Evolutionary conservation across 2,329 filamentous ascomycete species (phyloP).

Genomic region (Phialophora tarda): DNA sequence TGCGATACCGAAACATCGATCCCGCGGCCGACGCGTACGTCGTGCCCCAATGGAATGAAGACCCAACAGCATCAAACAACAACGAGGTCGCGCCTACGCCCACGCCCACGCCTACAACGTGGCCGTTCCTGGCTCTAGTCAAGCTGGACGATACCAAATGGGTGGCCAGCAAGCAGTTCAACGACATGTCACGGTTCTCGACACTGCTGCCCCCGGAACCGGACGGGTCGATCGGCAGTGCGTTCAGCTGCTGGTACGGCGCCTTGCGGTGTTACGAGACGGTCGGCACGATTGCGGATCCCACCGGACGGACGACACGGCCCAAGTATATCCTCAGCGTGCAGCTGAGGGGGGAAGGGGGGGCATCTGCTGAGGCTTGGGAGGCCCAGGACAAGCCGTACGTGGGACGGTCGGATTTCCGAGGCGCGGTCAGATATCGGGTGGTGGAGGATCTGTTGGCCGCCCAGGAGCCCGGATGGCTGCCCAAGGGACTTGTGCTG

Average conservation of each 20-base stretch:
- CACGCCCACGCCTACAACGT: constrained; percentile 1
- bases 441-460: constrained; percentile 26
- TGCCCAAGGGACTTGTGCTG: constrained; percentile 18
- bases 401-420: constrained; percentile 17
- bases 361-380: background rate
- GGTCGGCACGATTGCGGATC: constrained; percentile 6
- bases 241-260: constrained; percentile 26
- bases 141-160: constrained; percentile 25
- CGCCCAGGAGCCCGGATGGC: constrained; percentile 17
- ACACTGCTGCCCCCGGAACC: constrained; percentile 21
- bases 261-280: constrained; percentile 26
- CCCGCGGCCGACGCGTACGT: constrained; percentile 6
- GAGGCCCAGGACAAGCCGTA: constrained; percentile 17
- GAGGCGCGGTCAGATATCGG: constrained; percentile 20
- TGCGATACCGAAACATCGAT: constrained; percentile 28
- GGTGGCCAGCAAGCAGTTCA: constrained; percentile 27
- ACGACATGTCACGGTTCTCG: constrained; percentile 25
- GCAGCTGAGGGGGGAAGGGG: constrained; percentile 14
- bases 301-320: background rate
- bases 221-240: constrained; percentile 28
- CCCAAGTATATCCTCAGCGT: constrained; percentile 26
- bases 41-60: constrained; percentile 18
- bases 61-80: background rate
- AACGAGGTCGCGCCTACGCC: background rate
- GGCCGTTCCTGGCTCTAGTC: constrained; percentile 29